These are phyloP conservation scores for Martensiomyces pterosporus DNA, from an alignment of 192 early-diverging fungal genomes.

Conservation along the genomic window DNA sequence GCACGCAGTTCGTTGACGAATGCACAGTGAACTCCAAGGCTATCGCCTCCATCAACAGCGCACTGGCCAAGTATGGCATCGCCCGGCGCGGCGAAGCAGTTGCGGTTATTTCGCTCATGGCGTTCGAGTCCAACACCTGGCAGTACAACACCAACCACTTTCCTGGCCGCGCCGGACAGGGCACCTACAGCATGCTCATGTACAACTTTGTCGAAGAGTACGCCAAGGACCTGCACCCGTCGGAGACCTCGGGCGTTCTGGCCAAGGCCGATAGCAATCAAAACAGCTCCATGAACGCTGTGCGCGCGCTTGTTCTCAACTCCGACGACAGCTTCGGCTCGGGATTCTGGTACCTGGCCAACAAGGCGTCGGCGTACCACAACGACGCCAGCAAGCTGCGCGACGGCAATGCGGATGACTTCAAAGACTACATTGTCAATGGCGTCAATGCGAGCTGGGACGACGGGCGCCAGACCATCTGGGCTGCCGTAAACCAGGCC, in stretches of 20 bases:
- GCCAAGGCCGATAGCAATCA: background rate
- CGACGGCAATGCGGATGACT: conserved; percentile 30
- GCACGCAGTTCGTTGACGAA: conserved; percentile 14
- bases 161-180: conserved; percentile 44
- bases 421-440: conserved; percentile 35
- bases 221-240: conserved; percentile 23
- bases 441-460: conserved; percentile 35
- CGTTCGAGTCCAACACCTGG: conserved; percentile 39
- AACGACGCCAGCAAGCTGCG: conserved; percentile 18
- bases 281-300: conserved; percentile 12
- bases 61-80: conserved; percentile 36
- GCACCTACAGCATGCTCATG: conserved; percentile 48
- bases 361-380: conserved; percentile 15
- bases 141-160: conserved; percentile 48
- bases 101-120: conserved; percentile 41
- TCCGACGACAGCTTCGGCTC: conserved; percentile 49
- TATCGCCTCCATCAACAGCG: conserved; percentile 23
- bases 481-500: conserved; percentile 22
- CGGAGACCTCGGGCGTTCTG: conserved; percentile 1
- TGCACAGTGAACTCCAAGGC: conserved; percentile 32
- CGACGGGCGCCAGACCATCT: conserved; percentile 19
- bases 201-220: conserved; percentile 39
- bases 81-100: conserved; percentile 27
- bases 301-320: conserved; percentile 30
- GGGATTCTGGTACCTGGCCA: conserved; percentile 42